Conservation (phyloP, 192 early-diverging fungal genomes). For the Coemansia sp. region DNA sequence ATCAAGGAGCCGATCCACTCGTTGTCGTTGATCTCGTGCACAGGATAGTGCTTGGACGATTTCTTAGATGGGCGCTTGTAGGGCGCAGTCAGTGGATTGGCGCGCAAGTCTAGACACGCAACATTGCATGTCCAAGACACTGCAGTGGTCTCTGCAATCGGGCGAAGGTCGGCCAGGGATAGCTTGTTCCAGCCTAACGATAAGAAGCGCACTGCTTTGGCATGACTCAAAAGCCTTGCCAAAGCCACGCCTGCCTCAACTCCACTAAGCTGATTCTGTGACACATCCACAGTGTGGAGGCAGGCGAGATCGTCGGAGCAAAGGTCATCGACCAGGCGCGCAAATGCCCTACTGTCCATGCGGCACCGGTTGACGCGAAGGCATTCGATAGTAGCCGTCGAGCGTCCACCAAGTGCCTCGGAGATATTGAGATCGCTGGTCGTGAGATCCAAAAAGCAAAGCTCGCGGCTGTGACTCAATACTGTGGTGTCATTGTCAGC, state of each 20-base stretch:
- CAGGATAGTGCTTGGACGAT: not conserved
- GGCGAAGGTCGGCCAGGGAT: conserved; percentile 30
- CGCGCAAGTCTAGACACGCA: conserved; percentile 39
- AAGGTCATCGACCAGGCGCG: conserved; percentile 33
- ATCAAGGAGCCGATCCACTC: conserved; percentile 30
- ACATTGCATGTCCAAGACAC: conserved; percentile 11
- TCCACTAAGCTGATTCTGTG: conserved; percentile 49
- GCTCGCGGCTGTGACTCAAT: conserved; percentile 39
- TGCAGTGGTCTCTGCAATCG: not conserved
- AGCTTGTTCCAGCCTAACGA: conserved; percentile 54
- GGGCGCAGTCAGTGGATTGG: conserved; percentile 37
- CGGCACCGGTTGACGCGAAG: conserved; percentile 55
- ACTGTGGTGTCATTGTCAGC: conserved; percentile 4
- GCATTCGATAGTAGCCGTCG: conserved; percentile 45
- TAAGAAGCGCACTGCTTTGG: conserved; percentile 26
- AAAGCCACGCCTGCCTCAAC: conserved; percentile 31
- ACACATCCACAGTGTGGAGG: conserved; percentile 46
- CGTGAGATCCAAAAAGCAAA: conserved; percentile 34
- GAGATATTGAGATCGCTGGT: conserved; percentile 36
- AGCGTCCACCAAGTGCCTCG: conserved; percentile 37
- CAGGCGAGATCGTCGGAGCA: conserved; percentile 24
- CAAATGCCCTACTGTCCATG: conserved; percentile 36
- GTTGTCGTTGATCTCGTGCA: not conserved
- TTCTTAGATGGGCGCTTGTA: conserved; percentile 13
- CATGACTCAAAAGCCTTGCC: conserved; percentile 34